Percentiles rank a stretch among this genome's conserved stretches.
Conservation (phyloP, 2,329 filamentous ascomycete species). For the Claviceps fusiformis region DNA sequence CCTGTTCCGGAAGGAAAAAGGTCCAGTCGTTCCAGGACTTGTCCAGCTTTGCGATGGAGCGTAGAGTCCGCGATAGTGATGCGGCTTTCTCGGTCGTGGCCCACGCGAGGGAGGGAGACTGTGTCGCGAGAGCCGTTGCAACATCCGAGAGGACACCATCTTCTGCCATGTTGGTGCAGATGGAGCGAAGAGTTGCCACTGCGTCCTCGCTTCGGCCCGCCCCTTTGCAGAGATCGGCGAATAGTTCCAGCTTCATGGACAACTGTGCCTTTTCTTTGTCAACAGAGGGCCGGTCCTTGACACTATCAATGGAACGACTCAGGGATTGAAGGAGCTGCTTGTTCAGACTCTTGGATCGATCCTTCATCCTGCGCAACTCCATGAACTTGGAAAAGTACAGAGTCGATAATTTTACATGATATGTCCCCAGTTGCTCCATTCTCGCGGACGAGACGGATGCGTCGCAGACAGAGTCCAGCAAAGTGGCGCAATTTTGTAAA, state of each 20-base stretch:
- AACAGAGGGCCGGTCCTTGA: constrained; percentile 36
- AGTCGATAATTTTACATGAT: constrained; percentile 55
- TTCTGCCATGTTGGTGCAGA: constrained; percentile 48
- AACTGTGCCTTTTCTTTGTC: constrained; percentile 50
- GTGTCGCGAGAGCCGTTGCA: constrained; percentile 31
- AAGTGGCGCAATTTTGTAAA: constrained; percentile 39
- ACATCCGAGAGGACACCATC: constrained; percentile 42
- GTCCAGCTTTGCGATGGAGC: constrained; percentile 45
- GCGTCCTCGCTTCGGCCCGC: constrained; percentile 42
- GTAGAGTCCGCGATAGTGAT: constrained; percentile 44
- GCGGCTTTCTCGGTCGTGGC: constrained; percentile 32
- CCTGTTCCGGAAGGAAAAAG: constrained; percentile 34
- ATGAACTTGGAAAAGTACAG: constrained; percentile 55
- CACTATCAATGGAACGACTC: constrained; percentile 48
- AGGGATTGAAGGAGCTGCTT: constrained; percentile 41
- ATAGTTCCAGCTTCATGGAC: constrained; percentile 49
- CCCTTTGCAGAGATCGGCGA: constrained; percentile 46
- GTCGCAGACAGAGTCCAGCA: constrained; percentile 40
- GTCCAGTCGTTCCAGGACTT: constrained; percentile 43
- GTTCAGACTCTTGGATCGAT: constrained; percentile 22
- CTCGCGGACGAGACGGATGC: constrained; percentile 16
- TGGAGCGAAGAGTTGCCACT: constrained; percentile 40
- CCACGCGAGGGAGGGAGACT: constrained; percentile 41
- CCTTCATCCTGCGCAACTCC: constrained; percentile 31
- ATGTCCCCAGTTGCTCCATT: constrained; percentile 25